Percentiles rank a stretch among this genome's conserved stretches.
Conservation (phyloP, 208 protist species). For the Trypanosoma platydactyli region DNA sequence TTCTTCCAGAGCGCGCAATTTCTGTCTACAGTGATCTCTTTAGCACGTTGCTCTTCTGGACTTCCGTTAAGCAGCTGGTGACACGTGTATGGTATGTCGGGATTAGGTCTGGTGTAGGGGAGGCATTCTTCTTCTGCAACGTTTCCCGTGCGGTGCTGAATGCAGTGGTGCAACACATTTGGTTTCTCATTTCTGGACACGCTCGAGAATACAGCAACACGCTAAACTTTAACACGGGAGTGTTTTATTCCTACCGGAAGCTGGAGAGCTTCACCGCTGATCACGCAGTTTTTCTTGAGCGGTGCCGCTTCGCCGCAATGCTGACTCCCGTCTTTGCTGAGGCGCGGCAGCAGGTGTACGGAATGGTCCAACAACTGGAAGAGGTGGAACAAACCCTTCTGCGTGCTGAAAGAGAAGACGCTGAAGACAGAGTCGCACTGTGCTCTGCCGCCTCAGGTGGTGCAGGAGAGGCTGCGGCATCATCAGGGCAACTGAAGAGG, state of each 20-base stretch:
- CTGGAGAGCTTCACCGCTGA: slow-evolving; percentile 61
- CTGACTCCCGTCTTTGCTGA: slow-evolving; percentile 41
- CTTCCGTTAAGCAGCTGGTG: slow-evolving; percentile 55
- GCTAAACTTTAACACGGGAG: slow-evolving; percentile 48
- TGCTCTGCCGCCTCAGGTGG: background rate
- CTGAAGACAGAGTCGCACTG: background rate
- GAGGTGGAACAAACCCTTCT: slow-evolving; percentile 49
- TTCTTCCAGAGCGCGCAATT: slow-evolving; percentile 30
- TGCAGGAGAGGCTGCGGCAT: too few relatives aligned
- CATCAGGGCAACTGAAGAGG: too few relatives aligned
- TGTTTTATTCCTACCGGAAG: slow-evolving; percentile 49
- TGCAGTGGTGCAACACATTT: slow-evolving; percentile 60
- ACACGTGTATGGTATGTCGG: slow-evolving; percentile 54
- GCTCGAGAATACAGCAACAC: slow-evolving; percentile 37
- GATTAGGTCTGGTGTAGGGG: slow-evolving; percentile 47
- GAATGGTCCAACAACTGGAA: slow-evolving; percentile 59
- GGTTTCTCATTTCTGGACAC: slow-evolving; percentile 47
- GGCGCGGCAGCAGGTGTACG: slow-evolving; percentile 44
- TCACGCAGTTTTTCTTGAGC: slow-evolving; percentile 58
- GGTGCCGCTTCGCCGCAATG: slow-evolving; percentile 68
- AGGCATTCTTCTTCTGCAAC: slow-evolving; percentile 78
- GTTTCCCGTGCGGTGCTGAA: slow-evolving; percentile 48
- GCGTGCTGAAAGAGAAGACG: slow-evolving; percentile 21
- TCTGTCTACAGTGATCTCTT: slow-evolving; percentile 47
- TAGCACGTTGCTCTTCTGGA: slow-evolving; percentile 72